Conservation (phyloP, 441 rosid species). For the Pelargonium cotyledonis region DNA sequence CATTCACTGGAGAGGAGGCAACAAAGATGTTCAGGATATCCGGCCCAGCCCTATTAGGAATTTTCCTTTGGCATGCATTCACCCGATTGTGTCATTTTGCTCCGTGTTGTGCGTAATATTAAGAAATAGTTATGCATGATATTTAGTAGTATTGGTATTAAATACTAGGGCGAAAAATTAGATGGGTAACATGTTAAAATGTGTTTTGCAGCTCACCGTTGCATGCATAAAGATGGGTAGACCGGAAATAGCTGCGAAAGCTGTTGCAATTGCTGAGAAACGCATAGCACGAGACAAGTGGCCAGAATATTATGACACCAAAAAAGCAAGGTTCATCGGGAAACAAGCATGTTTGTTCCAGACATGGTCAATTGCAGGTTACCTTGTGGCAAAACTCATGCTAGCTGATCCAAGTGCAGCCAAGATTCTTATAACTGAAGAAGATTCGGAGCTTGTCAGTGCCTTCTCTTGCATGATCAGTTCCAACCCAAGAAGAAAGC, state of each 20-base stretch:
- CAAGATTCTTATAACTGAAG: slow-evolving; percentile 46
- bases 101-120: too few relatives aligned
- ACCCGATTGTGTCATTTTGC: too few relatives aligned
- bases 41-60: too few relatives aligned
- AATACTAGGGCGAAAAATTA: too few relatives aligned
- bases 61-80: too few relatives aligned
- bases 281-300: slow-evolving; percentile 52
- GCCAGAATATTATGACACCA: slow-evolving; percentile 66
- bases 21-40: too few relatives aligned
- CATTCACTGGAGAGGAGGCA: too few relatives aligned
- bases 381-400: slow-evolving; percentile 57
- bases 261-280: slow-evolving; percentile 49
- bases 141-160: too few relatives aligned
- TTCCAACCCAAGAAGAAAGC: slow-evolving; percentile 53
- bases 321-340: slow-evolving; percentile 52
- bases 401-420: slow-evolving; percentile 49
- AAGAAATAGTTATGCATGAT: too few relatives aligned
- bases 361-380: slow-evolving; percentile 66
- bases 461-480: slow-evolving; percentile 64
- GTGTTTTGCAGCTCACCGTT: slow-evolving; percentile 48
- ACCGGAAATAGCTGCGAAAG: slow-evolving; percentile 62
- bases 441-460: slow-evolving; percentile 48
- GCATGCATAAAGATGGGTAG: slow-evolving; percentile 63
- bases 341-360: slow-evolving; percentile 53
- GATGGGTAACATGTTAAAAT: slow-evolving; percentile 12